phyloP scores from a whole-genome alignment of 441 rosid genomes.

The Euphorbia schlechtendalii region DNA sequence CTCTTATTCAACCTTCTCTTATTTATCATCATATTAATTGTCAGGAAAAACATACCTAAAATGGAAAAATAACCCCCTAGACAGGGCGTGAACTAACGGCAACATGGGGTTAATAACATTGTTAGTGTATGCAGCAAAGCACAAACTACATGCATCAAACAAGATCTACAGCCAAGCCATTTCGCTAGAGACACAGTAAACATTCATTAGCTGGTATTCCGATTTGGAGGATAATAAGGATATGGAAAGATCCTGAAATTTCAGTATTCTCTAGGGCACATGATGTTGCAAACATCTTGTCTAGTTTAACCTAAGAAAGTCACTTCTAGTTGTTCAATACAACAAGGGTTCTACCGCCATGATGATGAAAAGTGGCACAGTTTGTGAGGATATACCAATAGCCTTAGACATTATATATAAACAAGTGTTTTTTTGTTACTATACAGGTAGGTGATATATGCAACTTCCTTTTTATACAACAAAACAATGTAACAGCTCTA shows the following conservation, averaged over 20 bases:
- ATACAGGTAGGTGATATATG: neutral
- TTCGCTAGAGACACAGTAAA: neutral
- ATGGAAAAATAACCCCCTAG: neutral
- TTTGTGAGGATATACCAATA: neutral
- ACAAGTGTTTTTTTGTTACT: neutral
- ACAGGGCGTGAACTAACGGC: neutral
- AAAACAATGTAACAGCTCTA: neutral
- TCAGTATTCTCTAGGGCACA: neutral
- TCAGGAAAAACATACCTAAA: neutral
- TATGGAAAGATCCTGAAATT: neutral
- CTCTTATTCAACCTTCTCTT: neutral
- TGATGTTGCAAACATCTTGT: neutral
- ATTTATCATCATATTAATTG: neutral
- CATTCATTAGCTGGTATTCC: neutral
- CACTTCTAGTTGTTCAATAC: neutral
- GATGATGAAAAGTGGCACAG: neutral
- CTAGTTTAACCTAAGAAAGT: neutral
- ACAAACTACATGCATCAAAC: neutral
- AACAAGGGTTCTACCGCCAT: neutral
- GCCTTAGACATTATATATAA: neutral
- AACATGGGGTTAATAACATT: neutral
- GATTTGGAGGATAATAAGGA: neutral
- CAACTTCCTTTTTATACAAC: neutral
- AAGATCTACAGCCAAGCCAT: neutral
- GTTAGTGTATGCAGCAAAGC: neutral